Evolutionary conservation across 371 early-diverging fungal species (phyloP).

Genomic region (Choanephora cucurbitarum): DNA sequence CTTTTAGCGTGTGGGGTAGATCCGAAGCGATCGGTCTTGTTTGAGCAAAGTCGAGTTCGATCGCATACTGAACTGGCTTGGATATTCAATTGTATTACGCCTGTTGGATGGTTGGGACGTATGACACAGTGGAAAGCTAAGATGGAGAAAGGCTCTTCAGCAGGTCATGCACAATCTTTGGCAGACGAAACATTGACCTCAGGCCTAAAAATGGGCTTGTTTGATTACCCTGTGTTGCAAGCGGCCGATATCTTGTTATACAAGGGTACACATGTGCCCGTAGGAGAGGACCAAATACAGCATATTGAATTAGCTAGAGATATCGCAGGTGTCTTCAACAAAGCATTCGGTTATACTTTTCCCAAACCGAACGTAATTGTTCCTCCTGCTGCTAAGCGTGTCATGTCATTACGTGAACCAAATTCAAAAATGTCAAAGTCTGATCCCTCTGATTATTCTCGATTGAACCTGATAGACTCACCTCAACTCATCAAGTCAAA

Average conservation of each 20-base stretch:
- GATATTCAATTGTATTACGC: conserved; percentile 85
- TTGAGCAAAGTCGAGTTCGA: conserved; percentile 77
- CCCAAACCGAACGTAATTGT: conserved; percentile 69
- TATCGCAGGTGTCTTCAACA: conserved; percentile 77
- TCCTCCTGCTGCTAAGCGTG: conserved; percentile 71
- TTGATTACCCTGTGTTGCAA: conserved; percentile 92
- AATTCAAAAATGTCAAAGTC: conserved; percentile 93
- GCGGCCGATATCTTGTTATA: conserved; percentile 95
- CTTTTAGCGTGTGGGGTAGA: conserved; percentile 90
- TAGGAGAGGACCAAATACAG: conserved; percentile 94
- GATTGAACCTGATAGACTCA: conserved; percentile 78
- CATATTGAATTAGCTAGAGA: conserved; percentile 88
- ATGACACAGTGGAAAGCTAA: conserved; percentile 97
- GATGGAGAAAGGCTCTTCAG: conserved; percentile 35
- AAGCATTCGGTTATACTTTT: conserved; percentile 64
- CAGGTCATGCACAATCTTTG: conserved; percentile 40
- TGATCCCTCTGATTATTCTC: conserved; percentile 66
- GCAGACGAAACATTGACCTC: conserved; percentile 50
- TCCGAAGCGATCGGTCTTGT: conserved; percentile 72
- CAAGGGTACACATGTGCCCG: conserved; percentile 88
- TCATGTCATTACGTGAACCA: conserved; percentile 87
- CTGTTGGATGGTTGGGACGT: conserved; percentile 84
- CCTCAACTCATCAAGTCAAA: conserved; percentile 69
- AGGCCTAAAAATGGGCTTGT: conserved; percentile 75
- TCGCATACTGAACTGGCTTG: conserved; percentile 86